phyloP scores from a whole-genome alignment of 768 basidiomycete species.

The Pleurotus tuoliensis region DNA sequence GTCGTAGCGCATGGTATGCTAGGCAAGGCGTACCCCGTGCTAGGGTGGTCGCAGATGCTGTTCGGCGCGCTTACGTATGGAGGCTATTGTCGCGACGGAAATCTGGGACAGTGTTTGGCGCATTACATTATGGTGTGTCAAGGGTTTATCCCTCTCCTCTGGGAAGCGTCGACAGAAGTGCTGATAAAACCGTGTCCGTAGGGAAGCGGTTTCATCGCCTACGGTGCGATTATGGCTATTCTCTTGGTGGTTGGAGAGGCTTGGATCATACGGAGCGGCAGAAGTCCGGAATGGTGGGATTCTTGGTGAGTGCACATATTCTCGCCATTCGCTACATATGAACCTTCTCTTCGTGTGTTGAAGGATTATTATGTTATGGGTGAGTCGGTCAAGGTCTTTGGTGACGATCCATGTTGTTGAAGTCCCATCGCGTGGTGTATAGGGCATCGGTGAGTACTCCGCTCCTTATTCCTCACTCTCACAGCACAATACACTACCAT shows the following conservation, averaged over 20 bases:
- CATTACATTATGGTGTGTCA: conserved; percentile 73
- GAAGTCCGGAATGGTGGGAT: conserved; percentile 85
- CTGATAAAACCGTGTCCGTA: neutral
- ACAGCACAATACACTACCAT: no score
- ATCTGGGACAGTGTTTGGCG: conserved; percentile 82
- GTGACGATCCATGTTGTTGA: neutral
- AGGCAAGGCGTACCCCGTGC: conserved; percentile 77
- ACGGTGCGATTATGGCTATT: conserved; percentile 78
- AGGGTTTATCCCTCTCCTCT: no score
- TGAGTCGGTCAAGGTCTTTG: conserved; percentile 18
- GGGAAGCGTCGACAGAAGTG: no score
- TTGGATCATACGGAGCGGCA: conserved; percentile 69
- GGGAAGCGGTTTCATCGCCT: conserved; percentile 83
- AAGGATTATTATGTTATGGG: conserved; percentile 52
- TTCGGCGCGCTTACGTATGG: conserved; percentile 75
- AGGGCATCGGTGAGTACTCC: conserved; percentile 55
- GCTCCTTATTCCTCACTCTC: no score
- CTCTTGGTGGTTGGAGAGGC: conserved; percentile 72
- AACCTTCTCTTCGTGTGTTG: neutral
- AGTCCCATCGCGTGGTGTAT: neutral
- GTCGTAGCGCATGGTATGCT: conserved; percentile 72
- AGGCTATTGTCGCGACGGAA: conserved; percentile 77
- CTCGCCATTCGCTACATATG: neutral
- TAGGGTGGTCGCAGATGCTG: conserved; percentile 88
- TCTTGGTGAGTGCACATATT: conserved; percentile 50